phyloP scores from a whole-genome alignment of 305 asterid species.

The Fraxinus angustifolia region DNA sequence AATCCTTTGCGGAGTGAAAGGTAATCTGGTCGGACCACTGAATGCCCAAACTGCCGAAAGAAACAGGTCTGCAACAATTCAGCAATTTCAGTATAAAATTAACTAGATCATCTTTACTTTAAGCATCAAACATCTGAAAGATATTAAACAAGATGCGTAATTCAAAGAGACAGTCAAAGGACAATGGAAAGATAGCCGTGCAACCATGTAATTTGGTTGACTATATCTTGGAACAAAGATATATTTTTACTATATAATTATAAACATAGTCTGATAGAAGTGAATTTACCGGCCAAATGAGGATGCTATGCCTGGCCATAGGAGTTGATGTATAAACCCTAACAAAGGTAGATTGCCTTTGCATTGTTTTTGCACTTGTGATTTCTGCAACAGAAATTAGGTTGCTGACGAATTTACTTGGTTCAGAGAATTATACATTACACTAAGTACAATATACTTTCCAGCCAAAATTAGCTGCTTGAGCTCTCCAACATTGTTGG shows the following conservation, averaged over 20 bases:
- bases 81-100: neutral
- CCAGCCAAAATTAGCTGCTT: neutral
- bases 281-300: conserved; percentile 83
- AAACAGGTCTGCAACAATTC: conserved; percentile 65
- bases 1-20: conserved; percentile 95
- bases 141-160: neutral
- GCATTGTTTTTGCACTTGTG: conserved; percentile 76
- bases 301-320: conserved; percentile 57
- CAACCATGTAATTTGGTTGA: neutral
- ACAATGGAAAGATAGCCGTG: neutral
- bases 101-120: neutral
- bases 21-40: conserved; percentile 91
- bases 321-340: conserved; percentile 84
- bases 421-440: neutral
- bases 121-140: conserved; percentile 13
- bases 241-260: conserved; percentile 6
- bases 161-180: neutral
- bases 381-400: conserved; percentile 46
- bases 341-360: conserved; percentile 86
- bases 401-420: conserved; percentile 2
- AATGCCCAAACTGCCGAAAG: conserved; percentile 87
- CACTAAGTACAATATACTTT: neutral
- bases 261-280: conserved; percentile 2
- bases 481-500: neutral
- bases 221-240: neutral